Evolutionary conservation across 2,329 filamentous ascomycete genomes (phyloP).

Genomic region (Aspergillus costaricaensis): DNA sequence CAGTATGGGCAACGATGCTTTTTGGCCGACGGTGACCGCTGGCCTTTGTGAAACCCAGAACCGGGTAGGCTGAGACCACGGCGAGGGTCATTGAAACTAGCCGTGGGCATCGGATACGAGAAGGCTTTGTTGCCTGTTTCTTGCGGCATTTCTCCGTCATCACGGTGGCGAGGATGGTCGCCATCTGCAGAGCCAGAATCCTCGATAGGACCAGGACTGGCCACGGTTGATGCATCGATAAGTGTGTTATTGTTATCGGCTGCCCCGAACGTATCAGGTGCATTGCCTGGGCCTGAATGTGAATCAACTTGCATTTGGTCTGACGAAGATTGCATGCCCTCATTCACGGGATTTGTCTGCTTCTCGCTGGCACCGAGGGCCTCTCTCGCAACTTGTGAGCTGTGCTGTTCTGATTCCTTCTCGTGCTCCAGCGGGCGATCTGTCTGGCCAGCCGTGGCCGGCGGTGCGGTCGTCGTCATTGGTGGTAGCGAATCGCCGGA

Average conservation of each 20-base stretch:
- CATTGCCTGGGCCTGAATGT: slow-evolving; percentile 56
- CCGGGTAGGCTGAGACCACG: slow-evolving; percentile 62
- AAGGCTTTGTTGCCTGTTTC: slow-evolving; percentile 56
- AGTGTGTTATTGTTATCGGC: slow-evolving; percentile 55
- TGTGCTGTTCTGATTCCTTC: slow-evolving; percentile 36
- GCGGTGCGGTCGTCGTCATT: slow-evolving; percentile 58
- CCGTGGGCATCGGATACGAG: slow-evolving; percentile 64
- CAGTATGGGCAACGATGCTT: slow-evolving; percentile 98
- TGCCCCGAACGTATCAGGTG: slow-evolving; percentile 51
- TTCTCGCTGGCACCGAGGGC: slow-evolving; percentile 42
- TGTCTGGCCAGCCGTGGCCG: slow-evolving; percentile 51
- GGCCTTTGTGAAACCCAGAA: slow-evolving; percentile 58
- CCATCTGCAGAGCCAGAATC: slow-evolving; percentile 47
- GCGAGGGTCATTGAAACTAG: slow-evolving; percentile 52
- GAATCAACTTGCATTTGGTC: slow-evolving; percentile 50
- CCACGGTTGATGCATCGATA: slow-evolving; percentile 52
- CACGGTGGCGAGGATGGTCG: slow-evolving; percentile 41
- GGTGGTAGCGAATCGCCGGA: slow-evolving; percentile 37
- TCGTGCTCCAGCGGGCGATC: slow-evolving; percentile 36
- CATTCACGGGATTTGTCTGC: slow-evolving; percentile 44
- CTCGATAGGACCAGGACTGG: slow-evolving; percentile 50
- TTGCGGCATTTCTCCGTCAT: slow-evolving; percentile 41
- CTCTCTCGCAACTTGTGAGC: slow-evolving; percentile 45
- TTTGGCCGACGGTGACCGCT: slow-evolving; percentile 74
- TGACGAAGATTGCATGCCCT: slow-evolving; percentile 52